Evolutionary conservation across 208 protist species (phyloP), one percentile per base, ranked within the genome.

Genomic region (Tritrichomonas musculus): DNA sequence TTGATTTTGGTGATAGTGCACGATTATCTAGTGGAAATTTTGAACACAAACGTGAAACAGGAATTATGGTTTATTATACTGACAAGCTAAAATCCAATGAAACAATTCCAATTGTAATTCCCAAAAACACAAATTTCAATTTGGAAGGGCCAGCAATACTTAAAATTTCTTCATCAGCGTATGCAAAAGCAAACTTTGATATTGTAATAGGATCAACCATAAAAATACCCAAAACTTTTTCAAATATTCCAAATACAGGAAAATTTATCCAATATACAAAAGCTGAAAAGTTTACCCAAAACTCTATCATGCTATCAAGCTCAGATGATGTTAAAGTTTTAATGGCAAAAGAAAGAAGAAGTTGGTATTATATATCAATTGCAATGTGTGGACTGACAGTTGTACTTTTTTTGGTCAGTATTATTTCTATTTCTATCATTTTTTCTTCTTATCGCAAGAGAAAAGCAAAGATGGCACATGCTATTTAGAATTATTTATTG

Each of bases 1-100:
- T 69, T 69, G 64, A 69, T 69, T 69, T 69, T 69, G 64, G 64
- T 69, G 64, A 69, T 69, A n/a, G 30, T n/a, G 64, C 64, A n/a
- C 64, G 64, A n/a, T 69, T 69, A n/a, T 3, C 11, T 3, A 25
- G 3, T 69, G 27, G 64, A 13, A 69, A 33, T n/a, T 69, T 69
- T n/a, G 30, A 13, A n/a, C 64, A 69, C 30, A 17, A 17, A n/a
- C 64, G 64, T 69, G 64, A 69, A 33, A 69, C 64, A n/a, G 64
- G 64, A 69, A 3, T 69, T 13, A n/a, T 25, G 5, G 17, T 69
- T 69, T 33, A 17, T 69, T 69, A 33, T n/a, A 33, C 30, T 3
- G 27, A n/a, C 30, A n/a, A 69, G 11, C 5, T 25, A 33, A 17
- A 69, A 13, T 60, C 53, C 5, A 69, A 69, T n/a, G 64, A 69